A percentile compares a stretch with the other conserved stretches of the same genome.
These are phyloP conservation scores for Botryosphaeria dothidea DNA, from an alignment of 2,329 filamentous ascomycete genomes.

Conservation along the genomic window DNA sequence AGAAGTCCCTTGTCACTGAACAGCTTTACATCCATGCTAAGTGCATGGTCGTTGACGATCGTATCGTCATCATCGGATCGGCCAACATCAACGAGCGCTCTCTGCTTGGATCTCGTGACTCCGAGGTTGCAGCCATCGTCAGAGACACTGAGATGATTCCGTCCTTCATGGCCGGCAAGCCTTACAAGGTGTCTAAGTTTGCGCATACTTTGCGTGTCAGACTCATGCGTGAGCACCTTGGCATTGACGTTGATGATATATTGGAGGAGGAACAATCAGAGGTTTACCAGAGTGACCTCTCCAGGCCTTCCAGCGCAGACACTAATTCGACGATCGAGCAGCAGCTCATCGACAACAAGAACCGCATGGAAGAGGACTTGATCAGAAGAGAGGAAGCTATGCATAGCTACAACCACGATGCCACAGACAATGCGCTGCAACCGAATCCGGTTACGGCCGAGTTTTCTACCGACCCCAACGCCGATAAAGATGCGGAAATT, in stretches of 20 bases:
- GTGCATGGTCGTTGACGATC: constrained; percentile 92
- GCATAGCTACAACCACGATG: constrained; percentile 75
- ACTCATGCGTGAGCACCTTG: constrained; percentile 94
- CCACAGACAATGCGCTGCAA: constrained; percentile 43
- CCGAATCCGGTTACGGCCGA: constrained; percentile 31
- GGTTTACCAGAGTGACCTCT: constrained; percentile 60
- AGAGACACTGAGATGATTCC: constrained; percentile 90
- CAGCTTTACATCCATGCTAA: constrained; percentile 99
- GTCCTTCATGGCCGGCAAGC: constrained; percentile 86
- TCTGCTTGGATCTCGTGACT: constrained; percentile 89
- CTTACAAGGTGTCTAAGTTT: constrained; percentile 88
- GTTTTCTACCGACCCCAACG: constrained; percentile 57
- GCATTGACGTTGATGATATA: constrained; percentile 91
- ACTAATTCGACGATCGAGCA: constrained; percentile 34
- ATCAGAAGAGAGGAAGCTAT: constrained; percentile 57
- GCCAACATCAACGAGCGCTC: constrained; percentile 99
- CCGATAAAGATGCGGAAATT: constrained; percentile 43
- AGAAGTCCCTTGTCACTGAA: constrained; percentile 84
- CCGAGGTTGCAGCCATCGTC: constrained; percentile 86
- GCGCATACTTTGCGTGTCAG: constrained; percentile 90
- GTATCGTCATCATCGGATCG: constrained; percentile 89
- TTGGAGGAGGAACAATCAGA: constrained; percentile 37
- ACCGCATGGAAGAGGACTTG: constrained; percentile 56
- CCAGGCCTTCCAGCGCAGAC: constrained; percentile 54
- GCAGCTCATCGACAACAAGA: constrained; percentile 40